Evolutionary conservation across 2,329 filamentous ascomycete species (phyloP).

Genomic region (Curvularia verruculosa): DNA sequence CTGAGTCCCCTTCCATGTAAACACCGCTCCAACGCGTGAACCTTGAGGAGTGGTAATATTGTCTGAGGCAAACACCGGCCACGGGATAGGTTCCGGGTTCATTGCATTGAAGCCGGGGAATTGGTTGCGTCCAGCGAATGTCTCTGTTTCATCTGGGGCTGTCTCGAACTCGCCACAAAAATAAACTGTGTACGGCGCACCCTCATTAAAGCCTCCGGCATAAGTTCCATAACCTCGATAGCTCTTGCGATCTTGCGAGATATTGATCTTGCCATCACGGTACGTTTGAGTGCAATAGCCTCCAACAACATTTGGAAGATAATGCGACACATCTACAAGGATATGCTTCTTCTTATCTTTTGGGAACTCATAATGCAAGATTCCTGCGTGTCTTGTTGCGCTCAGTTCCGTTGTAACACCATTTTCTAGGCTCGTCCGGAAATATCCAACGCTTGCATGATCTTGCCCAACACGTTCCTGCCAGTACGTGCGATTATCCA

Average conservation of each 20-base stretch:
- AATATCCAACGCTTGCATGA: conserved; percentile 65
- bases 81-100: conserved; percentile 16
- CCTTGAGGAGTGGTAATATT: conserved; percentile 42
- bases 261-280: conserved; percentile 17
- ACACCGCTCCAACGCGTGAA: conserved; percentile 55
- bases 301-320: conserved; percentile 29
- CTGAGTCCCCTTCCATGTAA: conserved; percentile 46
- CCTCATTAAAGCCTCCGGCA: conserved; percentile 41
- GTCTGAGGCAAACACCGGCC: conserved; percentile 15
- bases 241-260: conserved; percentile 27
- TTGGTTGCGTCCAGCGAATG: conserved; percentile 5
- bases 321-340: conserved; percentile 55
- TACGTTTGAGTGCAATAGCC: conserved; percentile 27
- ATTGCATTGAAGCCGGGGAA: conserved; percentile 57
- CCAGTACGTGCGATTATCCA: conserved; percentile 51
- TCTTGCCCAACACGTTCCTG: conserved; percentile 46
- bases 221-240: conserved; percentile 38
- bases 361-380: conserved; percentile 68
- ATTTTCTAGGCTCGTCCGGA: conserved; percentile 61
- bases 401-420: conserved; percentile 64
- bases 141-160: conserved; percentile 13
- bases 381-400: conserved; percentile 62
- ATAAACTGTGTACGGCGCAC: conserved; percentile 35
- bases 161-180: conserved; percentile 41
- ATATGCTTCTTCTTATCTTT: conserved; percentile 46